phyloP scores from a whole-genome alignment of 2,329 filamentous ascomycete genomes.

The Phaeosphaeria sp. region DNA sequence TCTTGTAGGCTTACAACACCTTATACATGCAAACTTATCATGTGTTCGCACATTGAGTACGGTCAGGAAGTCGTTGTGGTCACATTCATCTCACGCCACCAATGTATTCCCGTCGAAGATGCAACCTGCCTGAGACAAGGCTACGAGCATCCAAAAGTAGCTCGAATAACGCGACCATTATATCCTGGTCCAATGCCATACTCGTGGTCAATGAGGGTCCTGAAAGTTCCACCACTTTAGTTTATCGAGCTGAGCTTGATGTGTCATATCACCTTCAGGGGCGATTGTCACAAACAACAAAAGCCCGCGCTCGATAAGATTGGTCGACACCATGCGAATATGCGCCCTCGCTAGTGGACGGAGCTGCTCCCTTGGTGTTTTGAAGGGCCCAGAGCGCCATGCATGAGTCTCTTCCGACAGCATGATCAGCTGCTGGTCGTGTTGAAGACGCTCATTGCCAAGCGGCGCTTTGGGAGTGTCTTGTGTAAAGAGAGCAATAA shows the following conservation, averaged over 20 bases:
- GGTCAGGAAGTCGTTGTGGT: background rate
- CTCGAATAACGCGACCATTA: too few relatives aligned
- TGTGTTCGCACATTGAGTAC: background rate
- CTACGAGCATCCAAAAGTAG: too few relatives aligned
- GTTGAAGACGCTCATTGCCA: background rate
- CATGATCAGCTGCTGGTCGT: background rate
- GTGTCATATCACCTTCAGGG: background rate
- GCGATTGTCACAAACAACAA: constrained; percentile 1
- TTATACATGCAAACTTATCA: background rate
- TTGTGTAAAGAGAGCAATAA: background rate
- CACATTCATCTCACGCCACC: background rate
- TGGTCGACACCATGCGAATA: background rate
- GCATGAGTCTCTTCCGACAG: background rate
- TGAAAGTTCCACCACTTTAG: background rate
- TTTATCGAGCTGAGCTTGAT: background rate
- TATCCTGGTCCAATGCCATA: too few relatives aligned
- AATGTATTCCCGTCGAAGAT: background rate
- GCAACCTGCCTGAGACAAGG: too few relatives aligned
- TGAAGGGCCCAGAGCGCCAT: background rate
- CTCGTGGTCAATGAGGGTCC: too few relatives aligned
- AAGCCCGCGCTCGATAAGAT: background rate
- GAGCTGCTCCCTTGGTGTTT: background rate
- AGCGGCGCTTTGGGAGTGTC: background rate
- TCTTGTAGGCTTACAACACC: background rate
- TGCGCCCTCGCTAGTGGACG: background rate